Evolutionary conservation across 805 yeast genomes (phyloP), one percentile per base, ranked within the genome.

Genomic region (Wickerhamiella australiensis): DNA sequence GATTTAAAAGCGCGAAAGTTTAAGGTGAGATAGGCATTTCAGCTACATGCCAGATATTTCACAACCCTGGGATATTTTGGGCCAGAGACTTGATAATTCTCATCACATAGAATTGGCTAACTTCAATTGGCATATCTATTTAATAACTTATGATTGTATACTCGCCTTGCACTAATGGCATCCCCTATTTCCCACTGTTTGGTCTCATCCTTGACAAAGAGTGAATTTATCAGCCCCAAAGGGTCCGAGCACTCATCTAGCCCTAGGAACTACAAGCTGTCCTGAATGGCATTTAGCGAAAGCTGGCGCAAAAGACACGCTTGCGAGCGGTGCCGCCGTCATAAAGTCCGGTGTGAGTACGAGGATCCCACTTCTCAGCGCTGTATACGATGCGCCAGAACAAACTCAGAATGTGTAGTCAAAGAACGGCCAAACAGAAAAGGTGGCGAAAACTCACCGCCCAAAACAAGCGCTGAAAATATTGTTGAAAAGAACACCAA

Each of bases 311-410:
- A 55, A 33, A 52, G 60, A 15, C 54, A 52, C 31, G 63, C 63
- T 1, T 60, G 63, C 44, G 54, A 54, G 42, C 54, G 61, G 7
- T 60, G 63, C 53, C 52, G 62, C 5, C 54, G 57, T 15, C 57
- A 58, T 17, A 60, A 60, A 37, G 60, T 56, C 21, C 55, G 63
- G n/a, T 60, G 63, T 49, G 61, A 59, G 43, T 60, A 57, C 50
- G 56, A 56, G 22, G 54, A 54, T 41, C 61, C 61, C 9, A 53
- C 55, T 1, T 53, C 51, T 18, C 51, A 52, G 12, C 40, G 54
- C 2, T 60, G 63, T 46, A 47, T 57, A 6, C 54, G 62, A 18
- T 60, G 63, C 41, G 52, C 47, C 29, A 45, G 45, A 25, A 52
- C 56, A 8, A 42, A 36, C 38, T 43, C 52, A 20, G 38, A 46